Evolutionary conservation across 2,329 filamentous ascomycete genomes (phyloP).

Genomic region (Furcasterigmium furcatum): DNA sequence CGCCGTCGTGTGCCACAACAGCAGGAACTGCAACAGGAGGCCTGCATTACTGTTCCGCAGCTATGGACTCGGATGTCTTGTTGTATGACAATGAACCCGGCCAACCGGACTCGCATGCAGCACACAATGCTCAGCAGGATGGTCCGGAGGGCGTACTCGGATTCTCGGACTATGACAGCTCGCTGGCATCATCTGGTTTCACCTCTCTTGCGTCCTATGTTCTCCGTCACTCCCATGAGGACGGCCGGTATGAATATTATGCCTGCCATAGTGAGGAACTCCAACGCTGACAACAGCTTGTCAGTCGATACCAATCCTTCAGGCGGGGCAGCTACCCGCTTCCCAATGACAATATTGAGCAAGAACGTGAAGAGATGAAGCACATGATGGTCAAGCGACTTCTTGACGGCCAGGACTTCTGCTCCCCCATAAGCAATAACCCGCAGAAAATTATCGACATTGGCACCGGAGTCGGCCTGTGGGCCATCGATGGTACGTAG

Average conservation of each 20-base stretch:
- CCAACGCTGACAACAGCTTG: too few relatives aligned
- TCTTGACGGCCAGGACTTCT: slow-evolving; percentile 34
- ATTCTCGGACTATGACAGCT: slow-evolving; percentile 36
- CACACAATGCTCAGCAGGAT: slow-evolving; percentile 8
- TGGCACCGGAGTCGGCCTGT: slow-evolving; percentile 49
- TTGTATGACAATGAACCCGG: slow-evolving; percentile 11
- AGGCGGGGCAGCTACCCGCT: slow-evolving; percentile 43
- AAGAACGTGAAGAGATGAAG: slow-evolving; percentile 43
- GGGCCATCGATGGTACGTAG: slow-evolving; percentile 49
- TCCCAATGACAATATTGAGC: slow-evolving; percentile 50
- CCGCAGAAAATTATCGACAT: slow-evolving; percentile 48
- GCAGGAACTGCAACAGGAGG: too few relatives aligned
- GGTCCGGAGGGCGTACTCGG: slow-evolving; percentile 17
- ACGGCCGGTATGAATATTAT: slow-evolving; percentile 13
- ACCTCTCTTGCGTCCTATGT: slow-evolving; percentile 27
- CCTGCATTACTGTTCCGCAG: background rate
- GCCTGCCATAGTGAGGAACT: background rate
- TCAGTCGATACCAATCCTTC: slow-evolving; percentile 46
- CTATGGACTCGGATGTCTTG: background rate
- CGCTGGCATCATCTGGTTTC: slow-evolving; percentile 32
- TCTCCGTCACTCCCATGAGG: slow-evolving; percentile 11
- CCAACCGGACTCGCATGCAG: too few relatives aligned
- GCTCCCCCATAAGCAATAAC: slow-evolving; percentile 38
- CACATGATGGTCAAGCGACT: slow-evolving; percentile 47
- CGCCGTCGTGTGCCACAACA: too few relatives aligned